Evolutionary conservation across 257 asterid species (phyloP).

Genomic region (Penstemon barbatus): DNA sequence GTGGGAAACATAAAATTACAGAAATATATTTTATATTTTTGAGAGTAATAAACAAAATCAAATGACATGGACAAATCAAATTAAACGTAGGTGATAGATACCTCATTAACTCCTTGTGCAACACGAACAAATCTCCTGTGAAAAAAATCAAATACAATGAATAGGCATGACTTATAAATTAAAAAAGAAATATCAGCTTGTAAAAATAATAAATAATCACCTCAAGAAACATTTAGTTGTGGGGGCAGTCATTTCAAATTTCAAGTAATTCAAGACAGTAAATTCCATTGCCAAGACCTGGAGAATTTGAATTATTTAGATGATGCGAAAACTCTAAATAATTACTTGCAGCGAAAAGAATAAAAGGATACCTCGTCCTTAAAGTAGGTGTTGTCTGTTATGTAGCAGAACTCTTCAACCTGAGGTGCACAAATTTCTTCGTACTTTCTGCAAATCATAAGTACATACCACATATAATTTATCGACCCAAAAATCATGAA

Average conservation of each 20-base stretch:
- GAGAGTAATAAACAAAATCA: background rate
- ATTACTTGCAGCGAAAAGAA: background rate
- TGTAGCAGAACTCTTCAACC: constrained; percentile 90
- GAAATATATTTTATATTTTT: background rate
- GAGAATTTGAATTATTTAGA: constrained; percentile 13
- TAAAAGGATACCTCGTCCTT: constrained; percentile 64
- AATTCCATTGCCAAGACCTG: constrained; percentile 93
- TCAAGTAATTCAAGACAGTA: constrained; percentile 64
- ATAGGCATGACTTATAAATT: background rate
- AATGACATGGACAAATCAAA: background rate
- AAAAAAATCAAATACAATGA: constrained; percentile 11
- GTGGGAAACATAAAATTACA: background rate
- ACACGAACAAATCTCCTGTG: constrained; percentile 83
- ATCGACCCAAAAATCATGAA: background rate
- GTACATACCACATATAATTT: constrained; percentile 5
- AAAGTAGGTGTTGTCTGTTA: constrained; percentile 88
- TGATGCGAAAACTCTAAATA: background rate
- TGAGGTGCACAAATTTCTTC: constrained; percentile 96
- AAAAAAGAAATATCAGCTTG: background rate
- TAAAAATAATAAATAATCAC: constrained; percentile 31
- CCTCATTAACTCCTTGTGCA: constrained; percentile 85
- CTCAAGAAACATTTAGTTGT: constrained; percentile 82
- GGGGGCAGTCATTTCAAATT: constrained; percentile 93
- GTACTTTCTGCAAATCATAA: constrained; percentile 61
- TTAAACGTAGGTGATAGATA: constrained; percentile 18